Evolutionary conservation across 371 early-diverging fungal species (phyloP), one percentile per base, ranked within the genome.

Genomic region (Mortierella sp.): DNA sequence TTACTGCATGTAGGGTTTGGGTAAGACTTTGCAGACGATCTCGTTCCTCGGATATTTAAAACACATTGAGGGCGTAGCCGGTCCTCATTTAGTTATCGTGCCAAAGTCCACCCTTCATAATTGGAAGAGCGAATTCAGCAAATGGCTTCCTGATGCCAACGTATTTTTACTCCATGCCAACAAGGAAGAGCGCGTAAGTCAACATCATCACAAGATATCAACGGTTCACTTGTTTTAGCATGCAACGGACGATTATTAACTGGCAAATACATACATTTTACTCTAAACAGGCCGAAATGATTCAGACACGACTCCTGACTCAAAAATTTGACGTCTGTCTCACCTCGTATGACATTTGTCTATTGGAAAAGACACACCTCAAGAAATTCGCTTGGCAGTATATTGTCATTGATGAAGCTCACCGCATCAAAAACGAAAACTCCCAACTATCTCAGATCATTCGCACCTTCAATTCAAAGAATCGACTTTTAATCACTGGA

Each of bases 391-490:
- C 92, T 31, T 99, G 97, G 96, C 89, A 95, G 70, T 97, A 97
- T 72, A 91, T 98, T 57, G 92, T 99, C 58, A 95, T 99, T 70
- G 99, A 99, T 84, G 99, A 99, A 86, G 99, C 99, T 0, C 99
- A 99, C 79, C 93, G 99, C 64, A 95, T 99, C 86, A 99, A 99
- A 86, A 99, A 99, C 83, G 96, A 97, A 83, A 97, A 98, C 83
- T 96, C 97, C 2, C 91, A 93, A 83, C 90, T 99, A 23, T 96
- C 97, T 0, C 94, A 94, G 76, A 93, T 97, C 28, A 94, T 99
- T 17, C 93, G 97, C 64, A 86, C 90, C 37, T 89, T 99, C 68
- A 86, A 92, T 29, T 96, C 97, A 49, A 87, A 93, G 64, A 95
- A 98, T 78, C 93, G 99, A 61, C 90, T 99, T 56, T 85, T 99